These are phyloP conservation scores for Naganishia kalamii DNA, from an alignment of 768 basidiomycete species.

Conservation along the genomic window DNA sequence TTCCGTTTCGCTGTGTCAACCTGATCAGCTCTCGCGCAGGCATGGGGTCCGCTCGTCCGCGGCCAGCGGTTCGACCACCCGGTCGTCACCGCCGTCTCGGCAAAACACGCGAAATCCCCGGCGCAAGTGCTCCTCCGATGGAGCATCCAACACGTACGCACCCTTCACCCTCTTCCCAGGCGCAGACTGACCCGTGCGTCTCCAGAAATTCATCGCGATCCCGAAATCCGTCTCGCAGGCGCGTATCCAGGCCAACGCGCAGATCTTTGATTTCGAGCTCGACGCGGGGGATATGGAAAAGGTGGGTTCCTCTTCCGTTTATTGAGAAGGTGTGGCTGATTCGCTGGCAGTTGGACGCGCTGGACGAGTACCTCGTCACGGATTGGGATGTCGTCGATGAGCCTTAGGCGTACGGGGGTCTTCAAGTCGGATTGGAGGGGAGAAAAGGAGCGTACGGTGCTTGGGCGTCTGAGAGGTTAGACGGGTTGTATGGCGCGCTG, in stretches of 20 bases:
- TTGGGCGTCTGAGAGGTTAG: too few relatives aligned
- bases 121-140: conserved; percentile 75
- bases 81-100: conserved; percentile 51
- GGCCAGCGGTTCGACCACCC: conserved; percentile 62
- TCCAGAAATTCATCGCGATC: conserved; percentile 49
- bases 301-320: conserved; percentile 26
- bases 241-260: conserved; percentile 49
- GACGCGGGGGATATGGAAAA: conserved; percentile 49
- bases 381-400: conserved; percentile 48
- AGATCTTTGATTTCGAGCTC: conserved; percentile 51
- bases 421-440: background rate
- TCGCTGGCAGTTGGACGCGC: conserved; percentile 35
- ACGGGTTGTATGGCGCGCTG: too few relatives aligned
- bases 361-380: conserved; percentile 48
- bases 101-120: conserved; percentile 54
- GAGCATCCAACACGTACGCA: conserved; percentile 66
- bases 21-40: conserved; percentile 46
- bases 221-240: conserved; percentile 51
- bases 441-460: background rate
- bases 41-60: conserved; percentile 68
- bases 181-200: background rate
- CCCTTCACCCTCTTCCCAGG: background rate
- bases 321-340: background rate
- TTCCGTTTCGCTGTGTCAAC: background rate
- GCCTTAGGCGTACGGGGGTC: background rate